Base-by-base conservation (phyloP, 1,139 yeast species). In the Suzukiozyma palmioleophila region DNA sequence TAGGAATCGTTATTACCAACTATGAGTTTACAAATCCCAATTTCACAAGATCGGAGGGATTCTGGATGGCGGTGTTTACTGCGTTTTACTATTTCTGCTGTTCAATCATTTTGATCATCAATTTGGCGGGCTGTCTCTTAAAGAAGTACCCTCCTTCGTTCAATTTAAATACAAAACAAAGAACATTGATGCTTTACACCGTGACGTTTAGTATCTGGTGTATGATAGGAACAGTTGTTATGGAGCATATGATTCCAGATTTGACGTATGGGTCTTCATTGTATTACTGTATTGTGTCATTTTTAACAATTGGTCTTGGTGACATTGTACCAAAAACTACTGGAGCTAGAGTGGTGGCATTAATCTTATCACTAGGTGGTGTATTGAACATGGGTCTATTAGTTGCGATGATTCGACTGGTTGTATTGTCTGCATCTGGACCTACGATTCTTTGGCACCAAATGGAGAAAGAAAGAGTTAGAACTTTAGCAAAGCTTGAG, bases 281-380 rank as follows among this genome's bases (percentile, higher is more conserved):
- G 32, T 87, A 85, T 54, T 86, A 73, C 54, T 80, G 88, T 51
- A 73, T 77, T 14, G 88, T 84, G 0, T 80, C 94, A 0, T 64
- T 84, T 27, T 63, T 85, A 34, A 88, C 96, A 1, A 74, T 88
- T 33, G 96, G 96, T 0, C 66, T 83, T 15, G 96, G 96, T 26
- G 94, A 84, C 51, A 69, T 82, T 27, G 63, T 70, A 0, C 90
- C 95, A 0, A 29, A 47, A 0, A 58, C 72, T 1, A 62, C 69
- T 1, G 77, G 77, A 0, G 72, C 83, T 0, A 75, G 77, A 51
- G 81, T 81, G 0, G 60, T 84, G 46, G 69, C 74, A 1, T 64
- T 87, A 39, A 60, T 83, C 2, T 84, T 79, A 58, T 77, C 92
- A 3, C 58, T 85, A 25, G 62, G 77, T 8, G 96, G 95, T 1